Base-by-base conservation (phyloP, 768 basidiomycete species). In the Phylloporus arenicola region DNA sequence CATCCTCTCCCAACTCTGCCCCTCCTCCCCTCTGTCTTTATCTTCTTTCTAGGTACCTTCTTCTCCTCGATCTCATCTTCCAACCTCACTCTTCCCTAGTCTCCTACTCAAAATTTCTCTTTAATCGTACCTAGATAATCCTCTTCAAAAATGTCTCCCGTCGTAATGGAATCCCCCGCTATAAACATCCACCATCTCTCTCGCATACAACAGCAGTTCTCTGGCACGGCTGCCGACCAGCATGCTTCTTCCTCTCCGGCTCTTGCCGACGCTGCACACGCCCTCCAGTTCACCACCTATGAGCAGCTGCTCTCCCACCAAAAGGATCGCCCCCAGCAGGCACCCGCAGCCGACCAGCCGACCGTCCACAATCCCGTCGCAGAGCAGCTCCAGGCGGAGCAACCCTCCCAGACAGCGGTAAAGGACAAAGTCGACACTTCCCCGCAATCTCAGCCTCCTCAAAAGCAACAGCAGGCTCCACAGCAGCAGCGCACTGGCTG, bases 161-260 rank as follows among this genome's bases (percentile, higher is more conserved):
- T 82, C 63, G 74, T 80, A 55, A 72, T 83, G 57, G 79, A 82
- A 63, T 64, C 76, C 30, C 77, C 79, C 39, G 69, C 75, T 29
- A 59, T 80, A 59, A 74, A 69, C 68, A 74, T 80, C 66, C 79
- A 77, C 53, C 74, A 70, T 57, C 70, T 80, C 62, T 71, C 76
- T 31, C 73, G 76, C 43, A 67, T 80, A 59, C 76, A 76, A 44
- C 74, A 75, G 59, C 73, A 73, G 63, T 75, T 75, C 49, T 52
- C 68, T 19, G 47, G 57, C 63, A 53, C 73, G 3, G 49, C 60
- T 45, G 46, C 64, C 30, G 66, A 67, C 66, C 64, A 70, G 58
- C 64, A 56, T 33, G 40, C 57, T 47, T 24, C 57, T 3, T 27
- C 62, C 45, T 56, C 65, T 0, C 57, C 64, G 1, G 57, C 29